A percentile compares a stretch with the other conserved stretches of the same genome.
Evolutionary conservation across 495 filamentous ascomycete species (phyloP).

Genomic region (Sphaerosporella brunnea): DNA sequence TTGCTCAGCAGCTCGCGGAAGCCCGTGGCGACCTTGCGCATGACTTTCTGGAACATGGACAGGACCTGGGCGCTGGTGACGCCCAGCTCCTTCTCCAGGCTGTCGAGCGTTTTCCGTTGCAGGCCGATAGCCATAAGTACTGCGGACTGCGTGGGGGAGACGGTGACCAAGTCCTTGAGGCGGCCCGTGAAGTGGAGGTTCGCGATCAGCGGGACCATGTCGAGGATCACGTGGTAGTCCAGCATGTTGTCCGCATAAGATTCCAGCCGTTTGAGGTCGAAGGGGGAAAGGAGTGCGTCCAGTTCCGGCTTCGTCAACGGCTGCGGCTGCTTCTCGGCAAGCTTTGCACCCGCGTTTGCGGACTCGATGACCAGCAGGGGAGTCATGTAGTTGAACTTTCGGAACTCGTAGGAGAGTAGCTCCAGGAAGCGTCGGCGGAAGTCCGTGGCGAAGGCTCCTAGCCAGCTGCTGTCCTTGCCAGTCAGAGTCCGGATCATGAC

Average conservation of each 20-base stretch:
- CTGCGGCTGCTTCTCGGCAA: constrained; percentile 28
- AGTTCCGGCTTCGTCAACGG: constrained; percentile 51
- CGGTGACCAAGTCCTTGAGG: constrained; percentile 43
- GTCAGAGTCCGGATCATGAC: constrained; percentile 80
- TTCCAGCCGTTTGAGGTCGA: constrained; percentile 84
- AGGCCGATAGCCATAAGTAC: constrained; percentile 79
- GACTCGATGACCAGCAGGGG: constrained; percentile 82
- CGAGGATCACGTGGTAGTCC: constrained; percentile 93
- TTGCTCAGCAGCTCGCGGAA: constrained; percentile 60
- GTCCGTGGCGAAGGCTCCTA: constrained; percentile 75
- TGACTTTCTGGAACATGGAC: constrained; percentile 91
- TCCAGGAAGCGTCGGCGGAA: constrained; percentile 82
- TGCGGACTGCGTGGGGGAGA: constrained; percentile 62
- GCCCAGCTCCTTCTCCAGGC: constrained; percentile 60
- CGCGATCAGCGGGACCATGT: constrained; percentile 70
- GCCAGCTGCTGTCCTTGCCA: constrained; percentile 55
- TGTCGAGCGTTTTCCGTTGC: constrained; percentile 70
- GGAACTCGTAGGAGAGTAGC: constrained; percentile 82
- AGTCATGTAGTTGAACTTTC: constrained; percentile 59
- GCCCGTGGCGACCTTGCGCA: constrained; percentile 64
- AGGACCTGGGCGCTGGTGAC: constrained; percentile 63
- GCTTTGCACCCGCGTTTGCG: constrained; percentile 52
- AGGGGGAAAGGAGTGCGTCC: constrained; percentile 62
- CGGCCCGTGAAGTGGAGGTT: constrained; percentile 65
- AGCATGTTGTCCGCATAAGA: constrained; percentile 91